Evolutionary conservation across 1,284 basidiomycete species (phyloP).

Genomic region (Naganishia cerealis): DNA sequence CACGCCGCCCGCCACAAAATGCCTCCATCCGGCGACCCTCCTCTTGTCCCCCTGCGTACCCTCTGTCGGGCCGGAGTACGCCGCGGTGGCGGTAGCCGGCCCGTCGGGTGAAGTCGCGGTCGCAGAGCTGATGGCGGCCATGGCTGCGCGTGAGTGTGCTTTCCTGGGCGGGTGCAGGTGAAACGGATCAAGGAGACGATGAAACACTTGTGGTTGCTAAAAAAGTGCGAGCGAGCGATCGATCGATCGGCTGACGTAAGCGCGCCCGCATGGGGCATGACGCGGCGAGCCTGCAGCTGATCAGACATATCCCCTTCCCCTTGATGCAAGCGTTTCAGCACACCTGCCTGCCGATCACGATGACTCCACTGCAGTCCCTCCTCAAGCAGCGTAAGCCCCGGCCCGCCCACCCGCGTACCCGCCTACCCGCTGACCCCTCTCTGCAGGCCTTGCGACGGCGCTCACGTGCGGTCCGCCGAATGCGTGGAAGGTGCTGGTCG

Average conservation of each 20-base stretch:
- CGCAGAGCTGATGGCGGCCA: constrained; percentile 25
- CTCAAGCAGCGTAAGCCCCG: constrained; percentile 50
- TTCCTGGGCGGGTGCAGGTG: background rate
- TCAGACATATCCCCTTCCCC: too few species aligned
- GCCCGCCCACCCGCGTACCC: background rate
- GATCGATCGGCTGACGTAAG: constrained; percentile 4
- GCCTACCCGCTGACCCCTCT: constrained; percentile 6
- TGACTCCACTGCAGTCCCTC: constrained; percentile 48
- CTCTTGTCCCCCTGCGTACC: constrained; percentile 43
- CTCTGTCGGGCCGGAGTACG: constrained; percentile 21
- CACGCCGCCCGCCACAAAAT: constrained; percentile 79
- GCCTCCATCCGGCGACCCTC: constrained; percentile 78
- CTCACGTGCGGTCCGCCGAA: constrained; percentile 68
- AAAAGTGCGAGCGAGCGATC: background rate
- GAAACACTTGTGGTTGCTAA: background rate
- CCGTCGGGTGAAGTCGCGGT: constrained; percentile 27
- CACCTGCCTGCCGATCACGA: too few species aligned
- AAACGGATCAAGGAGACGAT: background rate
- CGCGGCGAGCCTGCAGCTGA: background rate
- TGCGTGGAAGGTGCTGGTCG: constrained; percentile 94
- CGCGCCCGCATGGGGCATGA: background rate
- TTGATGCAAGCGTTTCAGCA: too few species aligned
- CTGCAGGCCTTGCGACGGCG: constrained; percentile 51
- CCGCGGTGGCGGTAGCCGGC: constrained; percentile 25
- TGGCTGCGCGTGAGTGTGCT: background rate